Evolutionary conservation across 495 filamentous ascomycete species (phyloP).

Genomic region (Penicillium cosmopolitanum): DNA sequence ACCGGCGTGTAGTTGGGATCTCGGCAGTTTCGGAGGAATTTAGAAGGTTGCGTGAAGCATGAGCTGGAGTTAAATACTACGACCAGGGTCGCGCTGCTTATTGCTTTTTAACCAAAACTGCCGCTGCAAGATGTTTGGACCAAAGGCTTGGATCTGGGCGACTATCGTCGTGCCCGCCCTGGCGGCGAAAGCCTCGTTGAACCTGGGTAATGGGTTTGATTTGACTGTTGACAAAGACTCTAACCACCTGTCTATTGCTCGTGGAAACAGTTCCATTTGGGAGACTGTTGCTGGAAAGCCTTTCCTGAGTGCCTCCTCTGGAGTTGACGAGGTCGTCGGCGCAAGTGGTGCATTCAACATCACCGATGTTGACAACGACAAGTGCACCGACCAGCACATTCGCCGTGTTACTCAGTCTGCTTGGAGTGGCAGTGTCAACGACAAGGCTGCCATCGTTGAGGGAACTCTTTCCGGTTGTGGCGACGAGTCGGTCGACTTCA

Average conservation of each 20-base stretch:
- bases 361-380: constrained; percentile 24
- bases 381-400: constrained; percentile 26
- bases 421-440: constrained; percentile 16
- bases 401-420: constrained; percentile 9
- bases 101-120: background rate
- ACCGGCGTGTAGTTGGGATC: background rate
- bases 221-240: constrained; percentile 16
- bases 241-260: constrained; percentile 20
- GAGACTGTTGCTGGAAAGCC: constrained; percentile 20
- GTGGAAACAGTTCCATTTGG: constrained; percentile 20
- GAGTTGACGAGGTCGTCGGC: constrained; percentile 21
- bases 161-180: constrained; percentile 18
- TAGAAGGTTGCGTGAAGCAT: background rate
- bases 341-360: constrained; percentile 32
- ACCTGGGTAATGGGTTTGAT: constrained; percentile 24
- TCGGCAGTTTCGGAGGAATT: constrained; percentile 2
- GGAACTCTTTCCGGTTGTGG: constrained; percentile 26
- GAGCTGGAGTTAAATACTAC: constrained; percentile 1
- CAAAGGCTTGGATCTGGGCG: constrained; percentile 22
- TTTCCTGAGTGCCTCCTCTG: constrained; percentile 29
- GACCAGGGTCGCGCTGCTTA: background rate
- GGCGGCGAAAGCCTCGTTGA: constrained; percentile 17
- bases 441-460: constrained; percentile 22
- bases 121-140: constrained; percentile 20
- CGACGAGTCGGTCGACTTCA: constrained; percentile 16